Percentiles rank a stretch among this genome's conserved stretches.
Conservation (phyloP, 495 filamentous ascomycete genomes). For the Oleoguttula mirabilis region DNA sequence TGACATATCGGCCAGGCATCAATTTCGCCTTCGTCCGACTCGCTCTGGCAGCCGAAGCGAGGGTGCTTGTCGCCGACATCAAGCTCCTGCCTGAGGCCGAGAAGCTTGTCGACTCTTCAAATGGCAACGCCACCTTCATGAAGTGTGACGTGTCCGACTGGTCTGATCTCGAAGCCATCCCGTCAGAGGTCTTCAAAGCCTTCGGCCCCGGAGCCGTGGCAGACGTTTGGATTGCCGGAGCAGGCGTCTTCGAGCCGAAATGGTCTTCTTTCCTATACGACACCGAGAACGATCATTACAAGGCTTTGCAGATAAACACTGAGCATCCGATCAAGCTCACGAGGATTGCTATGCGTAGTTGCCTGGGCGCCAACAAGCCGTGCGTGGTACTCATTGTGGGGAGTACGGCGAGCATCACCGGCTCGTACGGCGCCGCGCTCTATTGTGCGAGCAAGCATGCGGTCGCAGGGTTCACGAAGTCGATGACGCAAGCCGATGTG, state of each 20-base stretch:
- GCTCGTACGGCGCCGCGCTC: conserved; percentile 20
- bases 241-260: conserved; percentile 14
- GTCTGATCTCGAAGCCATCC: conserved; percentile 43
- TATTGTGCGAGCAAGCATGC: conserved; percentile 33
- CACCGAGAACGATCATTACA: conserved; percentile 12
- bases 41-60: conserved; percentile 18
- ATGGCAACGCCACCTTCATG: conserved; percentile 21
- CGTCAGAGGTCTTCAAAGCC: conserved; percentile 38
- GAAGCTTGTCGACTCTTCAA: conserved; percentile 24
- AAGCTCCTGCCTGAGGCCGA: conserved; percentile 22
- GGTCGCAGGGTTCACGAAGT: conserved; percentile 28
- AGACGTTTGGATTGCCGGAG: conserved; percentile 12
- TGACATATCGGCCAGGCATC: conserved; percentile 20
- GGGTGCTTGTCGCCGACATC: conserved; percentile 29
- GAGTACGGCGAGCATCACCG: conserved; percentile 23
- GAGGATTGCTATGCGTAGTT: conserved; percentile 29
- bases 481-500: conserved; percentile 24
- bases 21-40: conserved; percentile 25
- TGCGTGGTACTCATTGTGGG: conserved; percentile 24
- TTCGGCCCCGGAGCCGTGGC: conserved; percentile 36
- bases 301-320: conserved; percentile 7
- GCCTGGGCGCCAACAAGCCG: conserved; percentile 24
- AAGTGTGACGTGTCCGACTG: conserved; percentile 30
- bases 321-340: conserved; percentile 31
- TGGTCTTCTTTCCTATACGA: conserved; percentile 12